Percentiles rank a stretch among this genome's conserved stretches.
phyloP scores from a whole-genome alignment of 441 rosid genomes.

The Melianthus villosus region DNA sequence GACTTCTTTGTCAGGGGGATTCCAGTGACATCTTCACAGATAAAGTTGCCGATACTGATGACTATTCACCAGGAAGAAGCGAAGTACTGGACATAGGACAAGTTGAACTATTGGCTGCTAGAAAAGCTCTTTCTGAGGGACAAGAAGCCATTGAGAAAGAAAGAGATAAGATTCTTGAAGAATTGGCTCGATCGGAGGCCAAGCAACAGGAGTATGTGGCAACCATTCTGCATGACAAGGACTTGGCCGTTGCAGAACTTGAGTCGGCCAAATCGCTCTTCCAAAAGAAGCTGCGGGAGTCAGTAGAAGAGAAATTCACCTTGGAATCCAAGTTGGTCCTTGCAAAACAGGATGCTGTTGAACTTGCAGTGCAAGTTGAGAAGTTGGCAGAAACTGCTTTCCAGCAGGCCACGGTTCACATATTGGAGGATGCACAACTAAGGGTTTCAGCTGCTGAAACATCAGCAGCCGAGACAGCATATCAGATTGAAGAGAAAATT shows the following conservation, averaged over 20 bases:
- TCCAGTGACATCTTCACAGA: too few relatives aligned
- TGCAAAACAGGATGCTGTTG: conserved; percentile 29
- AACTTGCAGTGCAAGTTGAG: conserved; percentile 37
- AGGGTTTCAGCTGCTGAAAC: conserved; percentile 34
- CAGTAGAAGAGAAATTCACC: conserved; percentile 20
- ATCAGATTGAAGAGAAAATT: conserved; percentile 23
- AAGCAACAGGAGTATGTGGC: conserved; percentile 25
- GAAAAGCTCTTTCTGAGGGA: conserved; percentile 24
- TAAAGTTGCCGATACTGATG: too few relatives aligned
- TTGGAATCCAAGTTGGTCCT: conserved; percentile 28
- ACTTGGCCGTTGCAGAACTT: conserved; percentile 21
- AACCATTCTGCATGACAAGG: conserved; percentile 22
- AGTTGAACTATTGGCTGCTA: conserved; percentile 15
- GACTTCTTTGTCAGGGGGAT: too few relatives aligned
- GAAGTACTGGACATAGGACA: too few relatives aligned
- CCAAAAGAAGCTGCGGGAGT: conserved; percentile 23
- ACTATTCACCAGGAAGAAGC: too few relatives aligned
- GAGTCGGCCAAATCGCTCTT: conserved; percentile 21
- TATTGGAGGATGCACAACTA: conserved; percentile 23
- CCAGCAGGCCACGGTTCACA: conserved; percentile 24
- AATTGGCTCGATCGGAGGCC: conserved; percentile 18
- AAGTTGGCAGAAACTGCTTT: conserved; percentile 30
- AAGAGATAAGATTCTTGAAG: conserved; percentile 25
- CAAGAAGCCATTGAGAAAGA: conserved; percentile 21
- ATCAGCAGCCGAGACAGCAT: conserved; percentile 24